These are phyloP conservation scores for Boletus subcaerulescens DNA, from an alignment of 768 basidiomycete genomes.

Conservation along the genomic window DNA sequence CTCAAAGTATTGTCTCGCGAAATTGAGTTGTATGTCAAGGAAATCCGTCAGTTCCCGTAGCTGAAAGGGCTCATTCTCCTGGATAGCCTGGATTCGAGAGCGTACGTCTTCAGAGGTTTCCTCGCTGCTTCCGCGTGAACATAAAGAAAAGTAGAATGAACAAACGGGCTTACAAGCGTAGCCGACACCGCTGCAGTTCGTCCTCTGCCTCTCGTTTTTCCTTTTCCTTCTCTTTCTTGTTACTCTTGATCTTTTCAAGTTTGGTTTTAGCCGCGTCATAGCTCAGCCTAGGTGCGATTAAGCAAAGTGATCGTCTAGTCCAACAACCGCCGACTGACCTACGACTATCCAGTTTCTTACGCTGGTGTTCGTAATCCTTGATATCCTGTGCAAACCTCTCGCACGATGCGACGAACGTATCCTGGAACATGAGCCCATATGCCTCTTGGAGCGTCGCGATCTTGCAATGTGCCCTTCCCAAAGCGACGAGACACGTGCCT, in stretches of 20 bases:
- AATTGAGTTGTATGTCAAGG: conserved; percentile 72
- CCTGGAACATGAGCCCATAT: conserved; percentile 67
- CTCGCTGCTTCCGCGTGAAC: conserved; percentile 49
- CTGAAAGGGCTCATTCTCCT: conserved; percentile 74
- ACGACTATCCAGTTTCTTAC: conserved; percentile 86
- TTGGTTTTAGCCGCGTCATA: conserved; percentile 76
- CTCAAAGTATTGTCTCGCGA: conserved; percentile 69
- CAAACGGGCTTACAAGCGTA: conserved; percentile 64
- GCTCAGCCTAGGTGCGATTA: conserved; percentile 49
- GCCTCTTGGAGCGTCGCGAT: conserved; percentile 83
- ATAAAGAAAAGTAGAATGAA: neutral
- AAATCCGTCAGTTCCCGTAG: conserved; percentile 67
- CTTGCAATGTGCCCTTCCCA: conserved; percentile 85
- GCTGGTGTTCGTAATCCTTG: conserved; percentile 75
- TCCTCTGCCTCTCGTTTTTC: conserved; percentile 75
- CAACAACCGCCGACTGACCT: conserved; percentile 43
- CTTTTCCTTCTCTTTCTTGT: conserved; percentile 82
- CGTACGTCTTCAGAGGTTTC: conserved; percentile 84
- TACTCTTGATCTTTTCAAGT: conserved; percentile 58
- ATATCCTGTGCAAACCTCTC: conserved; percentile 67
- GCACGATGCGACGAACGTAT: conserved; percentile 69
- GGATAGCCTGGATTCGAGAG: conserved; percentile 74
- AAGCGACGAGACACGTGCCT: conserved; percentile 71
- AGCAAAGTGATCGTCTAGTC: neutral
- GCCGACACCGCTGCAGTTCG: conserved; percentile 66